Conservation (phyloP, 257 asterid genomes). For the Henckelia pumila region DNA sequence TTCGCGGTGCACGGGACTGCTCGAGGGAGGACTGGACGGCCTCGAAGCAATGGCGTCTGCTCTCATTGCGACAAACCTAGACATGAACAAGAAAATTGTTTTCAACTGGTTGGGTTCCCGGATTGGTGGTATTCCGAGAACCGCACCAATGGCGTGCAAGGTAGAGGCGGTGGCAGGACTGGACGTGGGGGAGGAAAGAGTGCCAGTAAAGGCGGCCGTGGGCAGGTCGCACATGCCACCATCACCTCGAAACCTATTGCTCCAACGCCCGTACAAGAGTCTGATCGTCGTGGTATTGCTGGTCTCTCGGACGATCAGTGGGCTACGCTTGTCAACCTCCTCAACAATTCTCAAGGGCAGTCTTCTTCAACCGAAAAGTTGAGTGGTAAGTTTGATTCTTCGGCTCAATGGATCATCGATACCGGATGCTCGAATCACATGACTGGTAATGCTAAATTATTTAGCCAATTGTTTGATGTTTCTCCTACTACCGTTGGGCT, state of each 20-base stretch:
- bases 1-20: too few relatives aligned
- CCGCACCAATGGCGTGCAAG: neutral
- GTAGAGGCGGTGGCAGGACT: neutral
- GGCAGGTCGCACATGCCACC: neutral
- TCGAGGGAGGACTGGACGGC: too few relatives aligned
- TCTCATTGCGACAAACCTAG: too few relatives aligned
- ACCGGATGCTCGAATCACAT: too few relatives aligned
- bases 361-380: neutral
- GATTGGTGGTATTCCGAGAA: neutral
- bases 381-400: neutral
- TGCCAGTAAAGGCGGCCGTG: neutral
- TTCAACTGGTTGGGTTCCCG: neutral
- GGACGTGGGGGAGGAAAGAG: neutral
- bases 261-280: neutral
- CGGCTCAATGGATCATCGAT: too few relatives aligned
- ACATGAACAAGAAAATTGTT: too few relatives aligned
- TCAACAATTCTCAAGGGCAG: neutral
- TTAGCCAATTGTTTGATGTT: too few relatives aligned
- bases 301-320: neutral
- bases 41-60: too few relatives aligned
- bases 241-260: neutral
- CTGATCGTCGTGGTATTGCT: neutral
- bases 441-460: too few relatives aligned
- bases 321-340: neutral
- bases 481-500: neutral